Base-by-base conservation (phyloP, 495 filamentous ascomycete genomes). In the Penicillium soppii region DNA sequence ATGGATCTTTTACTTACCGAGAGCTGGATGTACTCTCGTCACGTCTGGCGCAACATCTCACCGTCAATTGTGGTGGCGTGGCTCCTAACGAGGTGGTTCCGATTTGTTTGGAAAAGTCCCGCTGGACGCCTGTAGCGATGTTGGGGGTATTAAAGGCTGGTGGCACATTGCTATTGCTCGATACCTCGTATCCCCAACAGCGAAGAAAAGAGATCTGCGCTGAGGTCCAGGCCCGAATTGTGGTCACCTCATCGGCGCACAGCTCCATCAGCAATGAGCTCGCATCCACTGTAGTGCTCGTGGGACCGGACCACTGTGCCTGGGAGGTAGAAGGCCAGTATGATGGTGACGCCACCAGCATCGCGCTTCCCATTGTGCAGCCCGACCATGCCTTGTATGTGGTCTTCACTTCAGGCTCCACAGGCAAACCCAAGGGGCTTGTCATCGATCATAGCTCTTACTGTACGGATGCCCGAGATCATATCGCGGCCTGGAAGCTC, bases 1-100 rank as follows among this genome's bases (percentile, higher is more conserved):
- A 84, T 49, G 78, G 75, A 15, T 32, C 56, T 22, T 69, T 78
- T 39, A 79, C 76, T 3, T 82, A 82, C 49, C 26, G 39, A 19
- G 65, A 82, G 25, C 65, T 82, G 13, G 70, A 81, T 15, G 6
- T 22, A 30, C 5, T 13, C 37, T 40, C 37, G n/a, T 10, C 19
- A 3, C 66, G 17, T 7, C 50, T 62, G 7, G 69, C 68, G 8
- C 23, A 29, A 74, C 22, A 69, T 65, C 13, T 51, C 6, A 2
- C 44, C 56, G 20, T 16, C 21, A 48, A 64, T 4, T 29, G 16
- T 21, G 5, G 16, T 54, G 69, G 54, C 45, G 71, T 37, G 22
- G 61, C 61, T 12, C 58, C 65, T 7, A 68, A 68, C 20, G 57
- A 61, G 6, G 29, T 74, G n/a, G 65, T 78, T 33, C 66, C 70